Percentiles rank a stretch among this genome's conserved stretches.
Conservation (phyloP, 176 grass and related monocot species). For the Aegilops bicornis region DNA sequence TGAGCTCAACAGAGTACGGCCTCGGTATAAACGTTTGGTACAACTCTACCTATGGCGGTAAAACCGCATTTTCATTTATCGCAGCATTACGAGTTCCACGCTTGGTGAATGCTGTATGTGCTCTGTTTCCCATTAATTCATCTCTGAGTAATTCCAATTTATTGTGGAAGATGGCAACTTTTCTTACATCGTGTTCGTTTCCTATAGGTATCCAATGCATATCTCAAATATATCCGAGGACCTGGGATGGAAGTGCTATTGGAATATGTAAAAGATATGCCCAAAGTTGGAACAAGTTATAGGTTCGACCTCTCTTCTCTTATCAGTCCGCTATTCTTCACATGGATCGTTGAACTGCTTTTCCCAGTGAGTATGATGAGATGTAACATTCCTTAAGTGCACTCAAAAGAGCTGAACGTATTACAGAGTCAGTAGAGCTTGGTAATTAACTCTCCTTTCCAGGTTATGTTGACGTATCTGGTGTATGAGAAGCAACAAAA, state of each 20-base stretch:
- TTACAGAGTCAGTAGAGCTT: conserved; percentile 14
- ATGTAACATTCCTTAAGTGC: conserved; percentile 25
- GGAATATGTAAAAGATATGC: conserved; percentile 88
- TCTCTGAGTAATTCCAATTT: conserved; percentile 15
- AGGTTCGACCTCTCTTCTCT: conserved; percentile 67
- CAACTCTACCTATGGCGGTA: conserved; percentile 84
- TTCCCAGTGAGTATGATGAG: conserved; percentile 78
- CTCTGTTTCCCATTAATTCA: conserved; percentile 19
- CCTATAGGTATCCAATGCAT: conserved; percentile 68
- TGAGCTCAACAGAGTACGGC: conserved; percentile 49
- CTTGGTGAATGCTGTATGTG: conserved; percentile 74
- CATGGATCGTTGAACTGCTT: conserved; percentile 82
- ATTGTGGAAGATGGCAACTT: background rate
- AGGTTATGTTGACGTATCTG: conserved; percentile 65
- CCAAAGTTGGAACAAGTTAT: conserved; percentile 62
- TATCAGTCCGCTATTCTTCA: conserved; percentile 85
- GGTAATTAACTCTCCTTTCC: conserved; percentile 13
- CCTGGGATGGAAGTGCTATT: conserved; percentile 44
- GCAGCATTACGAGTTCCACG: conserved; percentile 63
- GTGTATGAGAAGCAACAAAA: conserved; percentile 77
- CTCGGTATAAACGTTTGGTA: conserved; percentile 78
- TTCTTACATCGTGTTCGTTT: conserved; percentile 15
- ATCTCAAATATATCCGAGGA: conserved; percentile 67
- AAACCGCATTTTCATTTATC: conserved; percentile 49
- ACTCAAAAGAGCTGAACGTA: background rate